phyloP scores from a whole-genome alignment of 1,139 yeast species.

The Kurtzmaniella quercitrusa region DNA sequence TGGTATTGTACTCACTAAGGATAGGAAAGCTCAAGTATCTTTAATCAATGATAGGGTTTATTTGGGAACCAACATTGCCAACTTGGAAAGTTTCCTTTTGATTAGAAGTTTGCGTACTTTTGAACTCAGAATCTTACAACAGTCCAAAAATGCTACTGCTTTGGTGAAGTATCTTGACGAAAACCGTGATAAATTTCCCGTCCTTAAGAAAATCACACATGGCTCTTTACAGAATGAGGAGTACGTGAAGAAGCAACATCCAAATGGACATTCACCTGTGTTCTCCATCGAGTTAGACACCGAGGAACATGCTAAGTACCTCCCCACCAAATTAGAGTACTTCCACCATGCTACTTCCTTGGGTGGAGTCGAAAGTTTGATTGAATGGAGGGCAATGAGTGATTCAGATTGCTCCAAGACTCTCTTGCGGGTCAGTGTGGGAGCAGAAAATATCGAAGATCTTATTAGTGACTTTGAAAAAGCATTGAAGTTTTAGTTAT shows the following conservation, averaged over 20 bases:
- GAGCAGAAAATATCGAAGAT: constrained; percentile 72
- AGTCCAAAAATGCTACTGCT: constrained; percentile 58
- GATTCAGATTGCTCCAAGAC: constrained; percentile 54
- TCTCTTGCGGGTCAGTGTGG: constrained; percentile 70
- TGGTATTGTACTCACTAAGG: constrained; percentile 68
- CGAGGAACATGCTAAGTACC: constrained; percentile 51
- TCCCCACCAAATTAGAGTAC: constrained; percentile 65
- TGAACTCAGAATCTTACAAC: constrained; percentile 64
- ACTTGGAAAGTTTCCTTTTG: constrained; percentile 69
- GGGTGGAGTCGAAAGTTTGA: constrained; percentile 89
- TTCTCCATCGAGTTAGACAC: constrained; percentile 58
- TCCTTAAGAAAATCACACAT: constrained; percentile 53
- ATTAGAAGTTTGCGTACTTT: constrained; percentile 77
- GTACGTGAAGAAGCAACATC: constrained; percentile 61
- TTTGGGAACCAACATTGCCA: constrained; percentile 76
- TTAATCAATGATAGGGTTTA: constrained; percentile 59
- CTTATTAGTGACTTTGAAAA: constrained; percentile 56
- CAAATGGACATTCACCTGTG: constrained; percentile 69
- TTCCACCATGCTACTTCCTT: constrained; percentile 90
- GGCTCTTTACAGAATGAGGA: constrained; percentile 69
- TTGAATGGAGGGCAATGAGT: constrained; percentile 85
- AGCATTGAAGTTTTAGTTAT: constrained; percentile 20
- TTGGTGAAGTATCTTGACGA: constrained; percentile 57
- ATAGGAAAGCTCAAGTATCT: constrained; percentile 35
- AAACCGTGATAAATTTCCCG: constrained; percentile 44